Conservation (phyloP, 1,284 basidiomycete species). For the Athelia sp. region DNA sequence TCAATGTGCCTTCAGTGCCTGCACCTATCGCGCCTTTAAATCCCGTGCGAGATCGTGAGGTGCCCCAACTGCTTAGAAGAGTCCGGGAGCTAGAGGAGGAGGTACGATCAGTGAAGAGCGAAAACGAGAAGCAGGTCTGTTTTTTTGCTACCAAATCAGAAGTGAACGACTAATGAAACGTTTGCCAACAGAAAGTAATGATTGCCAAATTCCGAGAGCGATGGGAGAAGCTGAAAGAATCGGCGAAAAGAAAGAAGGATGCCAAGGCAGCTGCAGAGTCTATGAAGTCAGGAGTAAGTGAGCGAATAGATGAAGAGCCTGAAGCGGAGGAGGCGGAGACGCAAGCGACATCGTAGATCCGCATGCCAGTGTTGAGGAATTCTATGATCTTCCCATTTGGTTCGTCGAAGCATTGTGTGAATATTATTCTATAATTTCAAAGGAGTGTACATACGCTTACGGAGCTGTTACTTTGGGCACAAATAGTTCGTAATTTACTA, state of each 20-base stretch:
- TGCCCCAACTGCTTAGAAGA: constrained; percentile 55
- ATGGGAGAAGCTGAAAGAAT: constrained; percentile 86
- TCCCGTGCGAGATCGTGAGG: constrained; percentile 51
- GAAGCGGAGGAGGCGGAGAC: constrained; percentile 58
- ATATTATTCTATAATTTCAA: too few relatives aligned
- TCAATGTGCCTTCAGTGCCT: constrained; percentile 44
- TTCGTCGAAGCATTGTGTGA: too few relatives aligned
- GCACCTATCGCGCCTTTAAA: constrained; percentile 47
- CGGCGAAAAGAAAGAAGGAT: constrained; percentile 81
- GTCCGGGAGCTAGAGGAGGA: constrained; percentile 68
- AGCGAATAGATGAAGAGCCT: constrained; percentile 74
- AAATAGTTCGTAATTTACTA: too few relatives aligned
- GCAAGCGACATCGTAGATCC: background rate
- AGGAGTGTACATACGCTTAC: too few relatives aligned
- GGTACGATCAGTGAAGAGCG: constrained; percentile 51
- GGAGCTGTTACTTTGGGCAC: too few relatives aligned
- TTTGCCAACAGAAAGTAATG: constrained; percentile 62
- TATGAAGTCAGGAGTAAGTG: constrained; percentile 42
- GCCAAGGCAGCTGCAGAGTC: constrained; percentile 61
- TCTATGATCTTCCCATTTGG: too few relatives aligned
- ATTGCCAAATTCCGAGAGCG: constrained; percentile 80
- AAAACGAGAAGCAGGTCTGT: constrained; percentile 80
- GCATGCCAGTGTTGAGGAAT: too few relatives aligned
- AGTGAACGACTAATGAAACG: background rate
- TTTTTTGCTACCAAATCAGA: constrained; percentile 9